These are phyloP conservation scores for Prunus davidiana DNA, from an alignment of 306 rosid genomes.

Conservation along the genomic window DNA sequence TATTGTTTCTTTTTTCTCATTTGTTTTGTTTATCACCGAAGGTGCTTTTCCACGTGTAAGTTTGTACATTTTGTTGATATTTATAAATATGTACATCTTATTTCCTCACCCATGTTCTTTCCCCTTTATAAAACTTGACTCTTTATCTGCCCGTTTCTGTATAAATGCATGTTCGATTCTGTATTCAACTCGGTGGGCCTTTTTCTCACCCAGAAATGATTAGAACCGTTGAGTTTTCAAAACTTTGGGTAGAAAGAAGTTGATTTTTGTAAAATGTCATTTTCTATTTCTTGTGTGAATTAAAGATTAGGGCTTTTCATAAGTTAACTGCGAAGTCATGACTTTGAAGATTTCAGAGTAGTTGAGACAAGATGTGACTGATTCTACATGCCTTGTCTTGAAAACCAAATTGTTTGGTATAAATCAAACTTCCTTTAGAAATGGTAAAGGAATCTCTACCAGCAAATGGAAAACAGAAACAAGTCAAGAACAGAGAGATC, in stretches of 20 bases:
- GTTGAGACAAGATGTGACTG: too few species aligned
- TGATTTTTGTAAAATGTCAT: too few species aligned
- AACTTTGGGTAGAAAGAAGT: too few species aligned
- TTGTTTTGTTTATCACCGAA: neutral
- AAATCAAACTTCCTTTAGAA: too few species aligned
- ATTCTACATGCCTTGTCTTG: neutral
- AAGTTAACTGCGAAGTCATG: neutral
- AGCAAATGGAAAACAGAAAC: neutral
- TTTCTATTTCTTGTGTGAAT: neutral
- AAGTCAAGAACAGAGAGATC: neutral
- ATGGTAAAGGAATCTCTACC: neutral
- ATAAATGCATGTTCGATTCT: too few species aligned
- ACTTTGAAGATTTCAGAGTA: neutral
- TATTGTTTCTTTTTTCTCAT: neutral
- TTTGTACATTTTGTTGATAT: neutral
- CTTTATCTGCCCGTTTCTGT: too few species aligned
- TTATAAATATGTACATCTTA: neutral
- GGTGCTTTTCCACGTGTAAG: neutral
- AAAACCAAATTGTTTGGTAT: neutral
- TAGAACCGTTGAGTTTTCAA: too few species aligned
- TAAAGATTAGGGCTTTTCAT: neutral
- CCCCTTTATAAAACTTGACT: too few species aligned
- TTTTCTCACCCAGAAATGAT: too few species aligned
- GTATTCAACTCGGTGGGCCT: too few species aligned
- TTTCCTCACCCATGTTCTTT: too few species aligned